Evolutionary conservation across 306 rosid genomes (phyloP).

Genomic region (Hippophae tibetana): DNA sequence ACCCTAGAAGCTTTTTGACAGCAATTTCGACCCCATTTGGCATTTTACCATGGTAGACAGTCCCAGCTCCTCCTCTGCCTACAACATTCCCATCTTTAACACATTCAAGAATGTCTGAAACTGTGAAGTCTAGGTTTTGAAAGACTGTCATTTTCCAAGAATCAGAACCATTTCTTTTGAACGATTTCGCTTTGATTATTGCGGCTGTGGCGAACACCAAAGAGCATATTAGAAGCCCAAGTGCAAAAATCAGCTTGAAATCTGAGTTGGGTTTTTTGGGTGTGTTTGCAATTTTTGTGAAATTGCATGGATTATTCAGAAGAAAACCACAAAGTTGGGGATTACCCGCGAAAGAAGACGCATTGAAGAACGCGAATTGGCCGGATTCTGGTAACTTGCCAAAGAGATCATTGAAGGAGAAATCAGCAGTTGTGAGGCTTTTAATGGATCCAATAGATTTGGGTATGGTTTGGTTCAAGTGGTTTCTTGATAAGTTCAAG

Average conservation of each 20-base stretch:
- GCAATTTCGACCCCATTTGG: constrained; percentile 71
- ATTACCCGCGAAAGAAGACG: constrained; percentile 72
- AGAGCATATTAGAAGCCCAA: constrained; percentile 61
- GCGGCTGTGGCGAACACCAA: constrained; percentile 58
- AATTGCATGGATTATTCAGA: constrained; percentile 64
- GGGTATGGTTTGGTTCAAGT: constrained; percentile 56
- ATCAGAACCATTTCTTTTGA: constrained; percentile 30
- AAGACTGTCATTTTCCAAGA: constrained; percentile 79
- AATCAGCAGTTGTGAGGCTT: constrained; percentile 81
- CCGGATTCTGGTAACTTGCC: constrained; percentile 76
- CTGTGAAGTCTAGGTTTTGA: constrained; percentile 60
- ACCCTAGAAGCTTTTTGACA: constrained; percentile 64
- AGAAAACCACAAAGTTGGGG: constrained; percentile 64
- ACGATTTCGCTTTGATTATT: constrained; percentile 51
- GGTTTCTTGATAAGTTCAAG: constrained; percentile 63
- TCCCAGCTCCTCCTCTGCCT: constrained; percentile 89
- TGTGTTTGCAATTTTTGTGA: constrained; percentile 28
- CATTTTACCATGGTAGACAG: constrained; percentile 90
- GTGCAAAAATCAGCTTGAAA: constrained; percentile 63
- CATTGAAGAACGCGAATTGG: constrained; percentile 68
- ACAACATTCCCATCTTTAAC: constrained; percentile 80
- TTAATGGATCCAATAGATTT: constrained; percentile 55
- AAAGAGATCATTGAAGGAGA: constrained; percentile 77
- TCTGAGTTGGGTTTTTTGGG: constrained; percentile 22
- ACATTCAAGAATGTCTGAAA: constrained; percentile 61